These are phyloP conservation scores for Voacanga thouarsii DNA, from an alignment of 257 asterid species.

Conservation along the genomic window DNA sequence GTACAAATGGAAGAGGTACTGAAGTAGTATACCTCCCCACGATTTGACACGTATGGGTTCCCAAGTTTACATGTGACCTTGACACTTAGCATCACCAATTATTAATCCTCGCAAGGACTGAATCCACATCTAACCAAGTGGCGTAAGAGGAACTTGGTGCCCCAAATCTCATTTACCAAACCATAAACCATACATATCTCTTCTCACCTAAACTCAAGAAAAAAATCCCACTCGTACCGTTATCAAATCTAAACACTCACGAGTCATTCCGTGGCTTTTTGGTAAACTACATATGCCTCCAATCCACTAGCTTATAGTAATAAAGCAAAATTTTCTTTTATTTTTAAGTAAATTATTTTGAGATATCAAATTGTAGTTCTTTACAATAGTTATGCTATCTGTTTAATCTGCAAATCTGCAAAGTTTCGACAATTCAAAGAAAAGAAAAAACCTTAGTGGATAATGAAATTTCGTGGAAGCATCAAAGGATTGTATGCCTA, in stretches of 20 bases:
- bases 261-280: conserved; percentile 1
- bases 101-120: background rate
- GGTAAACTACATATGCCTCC: background rate
- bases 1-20: background rate
- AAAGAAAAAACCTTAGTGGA: background rate
- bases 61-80: background rate
- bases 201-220: background rate
- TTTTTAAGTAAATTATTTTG: too few species aligned
- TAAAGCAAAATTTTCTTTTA: too few species aligned
- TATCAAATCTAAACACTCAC: conserved; percentile 5
- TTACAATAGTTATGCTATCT: too few species aligned
- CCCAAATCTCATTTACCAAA: background rate
- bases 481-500: background rate
- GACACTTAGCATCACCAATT: background rate
- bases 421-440: too few species aligned
- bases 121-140: conserved; percentile 10
- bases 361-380: too few species aligned
- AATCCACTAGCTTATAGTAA: too few species aligned
- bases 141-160: background rate
- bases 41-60: background rate
- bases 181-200: background rate
- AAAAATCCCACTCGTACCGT: background rate
- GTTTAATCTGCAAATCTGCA: too few species aligned
- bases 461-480: background rate
- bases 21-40: background rate